A percentile compares a stretch with the other conserved stretches of the same genome.
These are phyloP conservation scores for Saccharomyces hybrid DNA, from an alignment of 1,139 yeast species.

Conservation along the genomic window DNA sequence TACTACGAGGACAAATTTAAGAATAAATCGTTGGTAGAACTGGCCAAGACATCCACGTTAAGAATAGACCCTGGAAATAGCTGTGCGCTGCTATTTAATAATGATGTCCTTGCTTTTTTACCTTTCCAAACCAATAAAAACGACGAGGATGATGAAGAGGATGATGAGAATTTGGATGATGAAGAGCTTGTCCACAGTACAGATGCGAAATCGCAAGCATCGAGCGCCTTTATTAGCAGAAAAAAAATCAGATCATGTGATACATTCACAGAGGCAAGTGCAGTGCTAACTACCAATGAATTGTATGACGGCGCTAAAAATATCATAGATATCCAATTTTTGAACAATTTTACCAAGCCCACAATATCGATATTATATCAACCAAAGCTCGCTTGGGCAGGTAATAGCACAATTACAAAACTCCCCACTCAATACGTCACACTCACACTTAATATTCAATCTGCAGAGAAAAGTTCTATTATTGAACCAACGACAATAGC, in stretches of 20 bases:
- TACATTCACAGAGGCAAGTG: conserved; percentile 15
- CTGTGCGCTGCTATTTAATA: conserved; percentile 59
- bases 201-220: conserved; percentile 13
- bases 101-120: conserved; percentile 65
- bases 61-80: conserved; percentile 59
- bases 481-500: conserved; percentile 22
- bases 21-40: conserved; percentile 42
- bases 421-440: conserved; percentile 22
- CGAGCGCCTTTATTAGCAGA: conserved; percentile 26
- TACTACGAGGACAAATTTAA: conserved; percentile 69
- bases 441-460: conserved; percentile 17
- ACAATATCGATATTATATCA: conserved; percentile 68
- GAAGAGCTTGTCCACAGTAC: conserved; percentile 32
- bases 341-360: conserved; percentile 69
- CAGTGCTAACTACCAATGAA: conserved; percentile 49
- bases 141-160: conserved; percentile 32
- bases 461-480: conserved; percentile 8
- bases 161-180: conserved; percentile 14
- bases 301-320: conserved; percentile 54
- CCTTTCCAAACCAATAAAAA: conserved; percentile 38
- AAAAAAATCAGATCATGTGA: conserved; percentile 6
- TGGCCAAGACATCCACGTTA: conserved; percentile 40
- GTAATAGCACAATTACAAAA: conserved; percentile 35
- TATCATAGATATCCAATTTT: conserved; percentile 59
- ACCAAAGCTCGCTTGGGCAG: conserved; percentile 68